Evolutionary conservation across 768 basidiomycete species (phyloP), one percentile per base, ranked within the genome.

Genomic region (Austroboletus eburneus): DNA sequence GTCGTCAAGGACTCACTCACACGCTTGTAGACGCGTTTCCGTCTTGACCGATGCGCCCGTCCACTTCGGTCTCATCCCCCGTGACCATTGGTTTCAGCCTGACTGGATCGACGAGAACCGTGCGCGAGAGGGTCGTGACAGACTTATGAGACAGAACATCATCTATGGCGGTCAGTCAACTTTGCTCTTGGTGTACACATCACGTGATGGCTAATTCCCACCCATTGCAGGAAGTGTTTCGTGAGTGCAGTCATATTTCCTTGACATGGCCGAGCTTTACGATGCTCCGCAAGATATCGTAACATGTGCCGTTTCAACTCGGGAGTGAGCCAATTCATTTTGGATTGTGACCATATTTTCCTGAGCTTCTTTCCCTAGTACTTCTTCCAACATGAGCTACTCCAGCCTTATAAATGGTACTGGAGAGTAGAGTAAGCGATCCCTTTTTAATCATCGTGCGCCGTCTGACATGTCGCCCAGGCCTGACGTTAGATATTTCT

Each of bases 281-380:
- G 40, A 33, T 32, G 9, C 14, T 23, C 38, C 10, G 20, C 8
- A 29, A 75, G 70, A n/a, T 85, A 87, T 54, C 74, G 83, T n/a
- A 83, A 85, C 45, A 86, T 87, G 85, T 87, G 85, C 60, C 72
- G 85, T 30, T 87, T 78, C 66, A 83, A 85, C 62, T 85, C 81
- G 1, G 84, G 81, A 2, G 80, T 81, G 52, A 49, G 76, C 62
- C n/a, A n/a, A 22, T 9, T 24, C 29, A 33, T n/a, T 13, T 2
- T 14, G 16, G 7, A 36, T 16, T 22, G 27, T 3, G 27, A 22
- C 17, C 46, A 37, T 10, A 39, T 46, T 56, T 30, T 59, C 23
- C n/a, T 45, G n/a, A n/a, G n/a, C n/a, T n/a, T n/a, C n/a, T 32
- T 46, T 44, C 18, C 24, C 24, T 40, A 79, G 71, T 78, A 72